A percentile compares a stretch with the other conserved stretches of the same genome.
phyloP scores from a whole-genome alignment of 257 asterid genomes.

The Handroanthus guayacan region DNA sequence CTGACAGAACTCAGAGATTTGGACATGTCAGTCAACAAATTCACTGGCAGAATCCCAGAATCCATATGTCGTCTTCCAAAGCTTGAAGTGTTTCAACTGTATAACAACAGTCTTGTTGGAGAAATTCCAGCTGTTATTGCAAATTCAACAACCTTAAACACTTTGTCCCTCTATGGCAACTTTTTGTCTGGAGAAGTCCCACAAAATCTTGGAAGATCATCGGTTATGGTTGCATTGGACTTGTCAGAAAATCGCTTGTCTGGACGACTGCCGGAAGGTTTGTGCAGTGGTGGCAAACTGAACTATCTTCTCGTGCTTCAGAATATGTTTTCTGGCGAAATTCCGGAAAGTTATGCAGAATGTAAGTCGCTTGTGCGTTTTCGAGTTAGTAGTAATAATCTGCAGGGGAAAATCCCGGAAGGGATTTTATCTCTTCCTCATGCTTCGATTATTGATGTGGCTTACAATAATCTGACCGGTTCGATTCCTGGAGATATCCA shows the following conservation, averaged over 20 bases:
- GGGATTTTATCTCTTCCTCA: slow-evolving; percentile 75
- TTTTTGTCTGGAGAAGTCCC: slow-evolving; percentile 77
- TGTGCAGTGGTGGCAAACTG: slow-evolving; percentile 76
- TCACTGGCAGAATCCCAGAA: slow-evolving; percentile 66
- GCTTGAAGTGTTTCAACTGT: slow-evolving; percentile 67
- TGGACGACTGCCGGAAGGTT: slow-evolving; percentile 69
- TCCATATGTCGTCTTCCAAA: slow-evolving; percentile 74
- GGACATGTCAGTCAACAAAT: slow-evolving; percentile 79
- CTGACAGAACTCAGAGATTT: slow-evolving; percentile 58
- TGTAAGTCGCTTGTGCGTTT: slow-evolving; percentile 78
- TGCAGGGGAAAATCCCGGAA: slow-evolving; percentile 72
- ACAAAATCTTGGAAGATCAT: slow-evolving; percentile 60
- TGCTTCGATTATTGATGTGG: slow-evolving; percentile 74
- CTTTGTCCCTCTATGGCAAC: slow-evolving; percentile 79
- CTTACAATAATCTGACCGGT: slow-evolving; percentile 61
- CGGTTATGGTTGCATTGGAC: slow-evolving; percentile 69
- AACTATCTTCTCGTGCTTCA: slow-evolving; percentile 74
- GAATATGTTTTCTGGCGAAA: slow-evolving; percentile 66
- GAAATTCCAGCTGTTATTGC: slow-evolving; percentile 67
- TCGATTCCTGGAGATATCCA: slow-evolving; percentile 53
- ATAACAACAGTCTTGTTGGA: slow-evolving; percentile 76
- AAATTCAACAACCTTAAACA: slow-evolving; percentile 61
- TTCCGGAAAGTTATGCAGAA: slow-evolving; percentile 67
- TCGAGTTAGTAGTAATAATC: slow-evolving; percentile 65
- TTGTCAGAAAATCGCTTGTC: slow-evolving; percentile 77